Conservation (phyloP, 164 flowering plant species). For the Saururus chinensis region DNA sequence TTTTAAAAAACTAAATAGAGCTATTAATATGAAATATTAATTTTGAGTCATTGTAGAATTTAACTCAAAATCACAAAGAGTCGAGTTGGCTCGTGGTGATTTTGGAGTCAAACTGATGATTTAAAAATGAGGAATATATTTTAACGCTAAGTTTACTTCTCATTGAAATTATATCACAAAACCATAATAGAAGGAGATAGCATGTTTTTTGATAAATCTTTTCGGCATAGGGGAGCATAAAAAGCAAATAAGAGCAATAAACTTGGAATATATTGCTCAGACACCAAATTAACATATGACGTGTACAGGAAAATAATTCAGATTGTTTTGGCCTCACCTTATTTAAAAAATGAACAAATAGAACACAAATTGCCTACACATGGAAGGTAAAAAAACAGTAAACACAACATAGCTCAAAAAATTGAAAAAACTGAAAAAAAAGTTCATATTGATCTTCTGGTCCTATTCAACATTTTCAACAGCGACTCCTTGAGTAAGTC, state of each 20-base stretch:
- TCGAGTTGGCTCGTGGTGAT: too few species aligned
- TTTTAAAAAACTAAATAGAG: too few species aligned
- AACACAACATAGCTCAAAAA: background rate
- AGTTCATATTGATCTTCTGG: constrained; percentile 18
- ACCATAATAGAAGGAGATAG: too few species aligned
- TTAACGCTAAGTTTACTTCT: too few species aligned
- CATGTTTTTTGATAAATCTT: too few species aligned
- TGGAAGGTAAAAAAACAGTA: background rate
- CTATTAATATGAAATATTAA: too few species aligned
- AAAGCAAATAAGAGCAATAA: background rate
- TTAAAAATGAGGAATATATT: too few species aligned
- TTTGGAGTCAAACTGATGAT: too few species aligned
- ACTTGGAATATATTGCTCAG: background rate
- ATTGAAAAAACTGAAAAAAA: background rate
- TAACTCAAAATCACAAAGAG: too few species aligned
- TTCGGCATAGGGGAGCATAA: too few species aligned
- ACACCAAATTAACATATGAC: background rate
- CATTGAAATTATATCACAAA: too few species aligned
- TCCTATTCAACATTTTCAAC: constrained; percentile 21
- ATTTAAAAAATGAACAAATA: constrained; percentile 8
- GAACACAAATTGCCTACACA: background rate
- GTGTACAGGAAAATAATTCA: background rate
- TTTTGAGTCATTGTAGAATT: too few species aligned
- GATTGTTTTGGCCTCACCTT: background rate
- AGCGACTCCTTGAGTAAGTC: constrained; percentile 31